These are phyloP conservation scores for Leccinum truebloodii DNA, from an alignment of 768 basidiomycete genomes.

Conservation along the genomic window DNA sequence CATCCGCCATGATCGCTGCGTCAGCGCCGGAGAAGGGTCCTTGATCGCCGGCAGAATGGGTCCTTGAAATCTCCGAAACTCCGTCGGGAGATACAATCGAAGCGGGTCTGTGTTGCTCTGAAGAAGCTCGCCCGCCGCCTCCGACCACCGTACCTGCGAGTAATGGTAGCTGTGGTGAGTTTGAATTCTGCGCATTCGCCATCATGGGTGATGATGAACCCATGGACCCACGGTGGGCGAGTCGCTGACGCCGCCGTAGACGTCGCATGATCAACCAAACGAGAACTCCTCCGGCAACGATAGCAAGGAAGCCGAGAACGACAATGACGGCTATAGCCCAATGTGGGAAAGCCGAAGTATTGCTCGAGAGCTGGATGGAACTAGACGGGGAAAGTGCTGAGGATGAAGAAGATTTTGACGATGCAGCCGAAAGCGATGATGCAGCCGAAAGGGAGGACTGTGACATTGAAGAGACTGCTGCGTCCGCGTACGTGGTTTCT, in stretches of 20 bases:
- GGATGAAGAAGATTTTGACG: slow-evolving; percentile 37
- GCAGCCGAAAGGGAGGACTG: slow-evolving; percentile 32
- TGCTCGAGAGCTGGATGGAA: slow-evolving; percentile 45
- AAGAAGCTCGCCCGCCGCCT: slow-evolving; percentile 34
- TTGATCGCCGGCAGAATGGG: slow-evolving; percentile 59
- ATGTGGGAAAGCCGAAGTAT: slow-evolving; percentile 60
- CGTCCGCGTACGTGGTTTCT: slow-evolving; percentile 81
- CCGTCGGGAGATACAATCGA: slow-evolving; percentile 64
- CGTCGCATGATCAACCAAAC: slow-evolving; percentile 74
- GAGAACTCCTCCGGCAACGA: slow-evolving; percentile 66
- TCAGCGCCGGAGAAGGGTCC: slow-evolving; percentile 82
- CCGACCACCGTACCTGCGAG: slow-evolving; percentile 38
- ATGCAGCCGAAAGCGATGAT: slow-evolving; percentile 41
- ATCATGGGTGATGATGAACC: slow-evolving; percentile 86
- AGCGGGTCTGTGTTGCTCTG: slow-evolving; percentile 35
- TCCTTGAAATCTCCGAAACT: slow-evolving; percentile 68
- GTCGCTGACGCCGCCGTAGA: slow-evolving; percentile 51
- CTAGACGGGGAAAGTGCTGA: slow-evolving; percentile 30
- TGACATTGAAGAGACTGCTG: slow-evolving; percentile 58
- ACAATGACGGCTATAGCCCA: slow-evolving; percentile 94
- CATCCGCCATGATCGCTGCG: slow-evolving; percentile 91
- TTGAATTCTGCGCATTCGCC: slow-evolving; percentile 49
- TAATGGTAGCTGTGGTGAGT: slow-evolving; percentile 49
- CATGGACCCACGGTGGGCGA: slow-evolving; percentile 70
- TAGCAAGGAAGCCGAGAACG: slow-evolving; percentile 82